phyloP scores from a whole-genome alignment of 192 early-diverging fungal species.

The Paraglomus brasilianum region DNA sequence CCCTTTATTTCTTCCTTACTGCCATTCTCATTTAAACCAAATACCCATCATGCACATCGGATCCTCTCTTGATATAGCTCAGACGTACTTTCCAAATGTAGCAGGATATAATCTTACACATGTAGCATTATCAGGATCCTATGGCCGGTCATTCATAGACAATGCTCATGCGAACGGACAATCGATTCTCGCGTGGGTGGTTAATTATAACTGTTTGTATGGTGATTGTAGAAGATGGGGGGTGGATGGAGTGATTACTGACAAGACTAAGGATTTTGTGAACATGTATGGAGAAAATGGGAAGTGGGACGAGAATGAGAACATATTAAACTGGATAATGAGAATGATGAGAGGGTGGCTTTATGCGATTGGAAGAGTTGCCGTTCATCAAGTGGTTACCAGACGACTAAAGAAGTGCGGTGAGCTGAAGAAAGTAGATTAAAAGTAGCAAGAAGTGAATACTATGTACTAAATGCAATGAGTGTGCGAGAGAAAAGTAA shows the following conservation, averaged over 20 bases:
- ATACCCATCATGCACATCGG: slow-evolving; percentile 54
- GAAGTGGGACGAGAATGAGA: too few relatives aligned
- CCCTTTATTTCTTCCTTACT: slow-evolving; percentile 47
- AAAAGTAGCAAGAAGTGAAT: too few relatives aligned
- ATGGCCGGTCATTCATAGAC: slow-evolving; percentile 47
- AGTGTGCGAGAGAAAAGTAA: too few relatives aligned
- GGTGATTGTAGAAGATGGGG: slow-evolving; percentile 46
- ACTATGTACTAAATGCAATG: too few relatives aligned
- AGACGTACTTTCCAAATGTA: slow-evolving; percentile 40
- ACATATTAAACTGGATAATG: too few relatives aligned
- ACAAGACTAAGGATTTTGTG: slow-evolving; percentile 34
- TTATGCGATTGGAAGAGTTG: too few relatives aligned
- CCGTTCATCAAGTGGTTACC: too few relatives aligned
- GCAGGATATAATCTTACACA: slow-evolving; percentile 48
- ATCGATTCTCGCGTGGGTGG: slow-evolving; percentile 51
- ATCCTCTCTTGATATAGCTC: slow-evolving; percentile 43
- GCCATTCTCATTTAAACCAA: slow-evolving; percentile 41
- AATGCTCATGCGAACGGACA: slow-evolving; percentile 51
- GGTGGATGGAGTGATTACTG: slow-evolving; percentile 53
- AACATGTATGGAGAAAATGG: neutral
- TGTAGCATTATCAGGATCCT: slow-evolving; percentile 35
- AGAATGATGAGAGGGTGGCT: too few relatives aligned
- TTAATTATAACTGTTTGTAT: slow-evolving; percentile 42
- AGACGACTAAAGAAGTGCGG: too few relatives aligned
- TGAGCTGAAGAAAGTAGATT: too few relatives aligned